A percentile compares a stretch with the other conserved stretches of the same genome.
Evolutionary conservation across 2,329 filamentous ascomycete species (phyloP).

Genomic region (Monilinia fructigena): DNA sequence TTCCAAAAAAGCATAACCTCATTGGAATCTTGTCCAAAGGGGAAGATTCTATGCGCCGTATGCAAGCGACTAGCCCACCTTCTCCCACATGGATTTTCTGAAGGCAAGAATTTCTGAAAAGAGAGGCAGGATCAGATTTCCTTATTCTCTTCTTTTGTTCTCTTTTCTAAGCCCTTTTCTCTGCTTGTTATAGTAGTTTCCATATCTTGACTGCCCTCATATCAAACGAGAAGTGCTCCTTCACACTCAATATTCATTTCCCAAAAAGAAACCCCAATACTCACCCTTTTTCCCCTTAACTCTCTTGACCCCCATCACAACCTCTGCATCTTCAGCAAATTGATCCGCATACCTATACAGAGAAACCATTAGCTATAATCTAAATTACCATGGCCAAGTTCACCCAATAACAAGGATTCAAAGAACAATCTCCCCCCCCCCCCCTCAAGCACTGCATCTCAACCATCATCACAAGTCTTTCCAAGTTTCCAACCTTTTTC

Average conservation of each 20-base stretch:
- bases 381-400: neutral
- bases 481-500: no score
- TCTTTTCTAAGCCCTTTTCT: no score
- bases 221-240: neutral
- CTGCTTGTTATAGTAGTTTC: neutral
- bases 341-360: constrained; percentile 1
- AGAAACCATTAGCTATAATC: neutral
- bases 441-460: no score
- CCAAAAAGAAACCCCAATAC: constrained; percentile 14
- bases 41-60: constrained; percentile 49
- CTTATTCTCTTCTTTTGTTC: neutral
- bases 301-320: constrained; percentile 53
- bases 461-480: no score
- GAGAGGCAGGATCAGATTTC: neutral
- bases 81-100: constrained; percentile 54
- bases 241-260: neutral
- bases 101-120: constrained; percentile 49
- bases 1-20: constrained; percentile 56
- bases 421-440: no score
- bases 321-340: constrained; percentile 46
- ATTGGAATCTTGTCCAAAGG: constrained; percentile 47
- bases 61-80: constrained; percentile 49
- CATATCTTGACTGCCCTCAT: neutral
- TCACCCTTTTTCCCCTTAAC: constrained; percentile 47
- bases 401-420: no score